Conservation (phyloP, 75 land plant species). For the Picea sitchensis region DNA sequence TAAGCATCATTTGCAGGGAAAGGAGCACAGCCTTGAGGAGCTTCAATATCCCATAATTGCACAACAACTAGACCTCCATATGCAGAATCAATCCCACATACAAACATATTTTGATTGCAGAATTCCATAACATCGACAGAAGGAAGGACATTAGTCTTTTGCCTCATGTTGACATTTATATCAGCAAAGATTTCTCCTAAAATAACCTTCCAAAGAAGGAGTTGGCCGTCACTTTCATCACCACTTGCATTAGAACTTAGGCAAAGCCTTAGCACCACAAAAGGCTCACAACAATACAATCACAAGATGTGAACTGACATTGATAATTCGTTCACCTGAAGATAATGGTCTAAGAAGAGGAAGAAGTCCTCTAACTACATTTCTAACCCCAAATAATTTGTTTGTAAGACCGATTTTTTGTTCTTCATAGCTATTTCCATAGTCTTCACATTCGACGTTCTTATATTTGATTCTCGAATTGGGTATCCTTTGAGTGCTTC, state of each 20-base stretch:
- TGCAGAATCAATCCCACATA: constrained; percentile 23
- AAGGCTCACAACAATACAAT: too few species aligned
- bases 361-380: too few species aligned
- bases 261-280: too few species aligned
- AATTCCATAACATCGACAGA: constrained; percentile 49
- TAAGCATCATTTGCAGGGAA: constrained; percentile 46
- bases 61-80: constrained; percentile 40
- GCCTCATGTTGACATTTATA: constrained; percentile 27
- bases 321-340: too few species aligned
- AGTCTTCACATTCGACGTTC: too few species aligned
- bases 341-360: too few species aligned
- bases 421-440: too few species aligned
- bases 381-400: too few species aligned
- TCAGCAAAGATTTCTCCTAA: constrained; percentile 37
- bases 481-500: too few species aligned
- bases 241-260: constrained; percentile 18
- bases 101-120: constrained; percentile 27
- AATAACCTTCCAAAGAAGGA: constrained; percentile 40
- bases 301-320: too few species aligned
- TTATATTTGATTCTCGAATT: too few species aligned
- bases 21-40: constrained; percentile 21
- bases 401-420: too few species aligned
- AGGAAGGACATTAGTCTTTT: constrained; percentile 11
- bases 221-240: constrained; percentile 34
- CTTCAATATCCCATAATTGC: constrained; percentile 50